These are phyloP conservation scores for Dioscorea cayenensis DNA, from an alignment of 116 monocot species.

Conservation along the genomic window DNA sequence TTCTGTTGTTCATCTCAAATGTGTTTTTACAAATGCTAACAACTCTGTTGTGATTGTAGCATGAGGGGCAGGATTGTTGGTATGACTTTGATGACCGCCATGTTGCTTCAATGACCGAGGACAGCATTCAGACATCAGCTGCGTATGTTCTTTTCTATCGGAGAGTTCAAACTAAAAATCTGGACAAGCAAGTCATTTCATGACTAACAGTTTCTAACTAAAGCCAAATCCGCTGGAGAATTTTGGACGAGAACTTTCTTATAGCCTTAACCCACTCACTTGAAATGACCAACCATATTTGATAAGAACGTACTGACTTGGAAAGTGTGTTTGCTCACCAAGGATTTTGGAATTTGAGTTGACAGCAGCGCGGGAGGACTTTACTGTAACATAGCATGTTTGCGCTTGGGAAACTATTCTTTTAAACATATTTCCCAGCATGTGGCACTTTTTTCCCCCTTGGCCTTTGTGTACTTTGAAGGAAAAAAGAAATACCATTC, in stretches of 20 bases:
- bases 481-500: too few relatives aligned
- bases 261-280: too few relatives aligned
- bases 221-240: neutral
- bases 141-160: slow-evolving; percentile 75
- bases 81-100: slow-evolving; percentile 56
- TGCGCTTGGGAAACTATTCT: too few relatives aligned
- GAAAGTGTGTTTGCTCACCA: too few relatives aligned
- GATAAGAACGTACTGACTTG: too few relatives aligned
- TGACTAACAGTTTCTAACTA: neutral
- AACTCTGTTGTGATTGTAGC: slow-evolving; percentile 18
- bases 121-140: slow-evolving; percentile 44
- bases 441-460: too few relatives aligned
- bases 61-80: slow-evolving; percentile 41
- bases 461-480: too few relatives aligned
- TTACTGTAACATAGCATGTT: too few relatives aligned
- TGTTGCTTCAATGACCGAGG: slow-evolving; percentile 39
- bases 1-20: neutral
- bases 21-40: neutral
- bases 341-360: too few relatives aligned
- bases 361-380: too few relatives aligned
- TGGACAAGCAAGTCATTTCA: neutral
- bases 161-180: slow-evolving; percentile 11
- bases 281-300: too few relatives aligned
- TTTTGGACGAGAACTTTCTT: neutral
- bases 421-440: too few relatives aligned